Evolutionary conservation across 139 green algal genomes (phyloP).

Genomic region (Nannochloris sp.): DNA sequence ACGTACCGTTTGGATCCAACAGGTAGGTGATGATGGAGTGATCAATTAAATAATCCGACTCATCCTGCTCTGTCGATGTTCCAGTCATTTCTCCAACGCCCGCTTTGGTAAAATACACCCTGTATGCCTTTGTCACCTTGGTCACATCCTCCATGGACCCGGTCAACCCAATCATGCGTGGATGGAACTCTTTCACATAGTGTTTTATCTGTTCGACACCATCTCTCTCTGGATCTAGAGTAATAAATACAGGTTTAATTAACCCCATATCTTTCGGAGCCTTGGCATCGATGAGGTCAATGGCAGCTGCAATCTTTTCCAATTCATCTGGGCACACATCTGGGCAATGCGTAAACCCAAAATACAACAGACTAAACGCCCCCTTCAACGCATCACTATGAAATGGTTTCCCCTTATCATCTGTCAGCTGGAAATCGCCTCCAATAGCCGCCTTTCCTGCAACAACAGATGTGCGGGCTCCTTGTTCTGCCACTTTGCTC

Average conservation of each 20-base stretch:
- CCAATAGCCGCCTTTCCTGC: conserved; percentile 80
- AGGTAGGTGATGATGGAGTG: conserved; percentile 99
- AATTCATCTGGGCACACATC: conserved; percentile 99
- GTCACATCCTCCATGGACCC: conserved; percentile 55
- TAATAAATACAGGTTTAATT: conserved; percentile 88
- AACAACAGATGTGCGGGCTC: conserved; percentile 13
- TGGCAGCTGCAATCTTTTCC: conserved; percentile 78
- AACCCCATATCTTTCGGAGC: conserved; percentile 11
- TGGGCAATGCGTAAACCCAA: conserved; percentile 96
- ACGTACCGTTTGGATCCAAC: conserved; percentile 77
- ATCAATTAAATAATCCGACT: conserved; percentile 91
- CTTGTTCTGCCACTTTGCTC: not conserved
- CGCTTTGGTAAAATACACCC: conserved; percentile 88
- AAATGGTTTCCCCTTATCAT: conserved; percentile 71
- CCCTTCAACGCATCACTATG: conserved; percentile 71
- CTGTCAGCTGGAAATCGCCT: conserved; percentile 77
- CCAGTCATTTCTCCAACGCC: conserved; percentile 14
- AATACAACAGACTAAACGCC: conserved; percentile 89
- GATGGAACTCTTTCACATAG: conserved; percentile 94
- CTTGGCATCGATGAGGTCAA: conserved; percentile 41
- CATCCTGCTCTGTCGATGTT: not conserved
- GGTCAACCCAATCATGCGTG: conserved; percentile 87
- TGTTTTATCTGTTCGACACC: conserved; percentile 48
- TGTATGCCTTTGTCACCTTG: conserved; percentile 54
- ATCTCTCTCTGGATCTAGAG: conserved; percentile 89